Evolutionary conservation across 805 yeast species (phyloP).

Genomic region (Candida germanica): DNA sequence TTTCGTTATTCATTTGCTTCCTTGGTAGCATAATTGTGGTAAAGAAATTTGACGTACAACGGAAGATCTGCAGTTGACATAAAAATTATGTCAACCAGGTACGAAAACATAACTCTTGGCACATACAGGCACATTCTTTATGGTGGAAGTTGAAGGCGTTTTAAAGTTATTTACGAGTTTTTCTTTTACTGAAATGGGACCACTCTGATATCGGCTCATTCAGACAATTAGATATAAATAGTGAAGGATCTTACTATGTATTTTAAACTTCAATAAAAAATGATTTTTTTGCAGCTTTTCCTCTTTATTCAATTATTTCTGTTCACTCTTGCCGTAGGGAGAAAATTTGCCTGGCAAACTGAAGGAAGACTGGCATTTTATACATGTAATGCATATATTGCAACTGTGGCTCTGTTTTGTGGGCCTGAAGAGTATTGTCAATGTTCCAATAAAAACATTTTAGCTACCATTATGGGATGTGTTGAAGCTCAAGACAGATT

Average conservation of each 20-base stretch:
- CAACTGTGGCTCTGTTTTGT: slow-evolving; percentile 8
- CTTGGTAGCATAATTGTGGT: too few species aligned
- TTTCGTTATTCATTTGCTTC: too few species aligned
- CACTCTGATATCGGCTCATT: too few species aligned
- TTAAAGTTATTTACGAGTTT: too few species aligned
- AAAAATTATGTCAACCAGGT: not conserved
- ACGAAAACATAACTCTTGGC: too few species aligned
- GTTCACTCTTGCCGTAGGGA: not conserved
- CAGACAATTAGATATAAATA: too few species aligned
- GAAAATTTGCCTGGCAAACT: not conserved
- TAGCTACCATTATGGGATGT: slow-evolving; percentile 33
- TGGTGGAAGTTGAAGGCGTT: too few species aligned
- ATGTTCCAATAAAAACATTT: slow-evolving; percentile 23
- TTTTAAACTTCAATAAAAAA: not conserved
- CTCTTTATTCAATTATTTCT: too few species aligned
- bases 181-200: too few species aligned
- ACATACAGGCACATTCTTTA: too few species aligned
- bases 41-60: too few species aligned
- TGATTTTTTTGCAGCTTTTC: not conserved
- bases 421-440: slow-evolving; percentile 2
- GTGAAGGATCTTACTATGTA: too few species aligned
- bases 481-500: not conserved
- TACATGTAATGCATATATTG: not conserved
- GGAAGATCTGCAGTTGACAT: not conserved
- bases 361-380: not conserved